Conservation (phyloP, 371 early-diverging fungal genomes). For the Umbelopsis sp. region DNA sequence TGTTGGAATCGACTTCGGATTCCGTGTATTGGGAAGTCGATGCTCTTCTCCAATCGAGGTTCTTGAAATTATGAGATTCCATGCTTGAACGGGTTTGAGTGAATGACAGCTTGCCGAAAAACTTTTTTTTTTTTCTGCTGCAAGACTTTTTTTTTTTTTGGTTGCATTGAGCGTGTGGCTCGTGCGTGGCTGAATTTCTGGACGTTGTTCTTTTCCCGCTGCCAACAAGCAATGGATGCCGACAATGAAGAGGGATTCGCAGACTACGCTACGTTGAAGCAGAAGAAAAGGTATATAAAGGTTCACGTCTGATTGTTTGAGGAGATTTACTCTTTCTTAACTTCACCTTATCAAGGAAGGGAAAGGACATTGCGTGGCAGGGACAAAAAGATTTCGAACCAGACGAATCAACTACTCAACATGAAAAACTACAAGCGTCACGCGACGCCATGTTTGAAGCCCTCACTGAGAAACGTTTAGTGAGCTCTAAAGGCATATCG, state of each 20-base stretch:
- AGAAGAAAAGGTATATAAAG: neutral
- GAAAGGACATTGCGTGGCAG: neutral
- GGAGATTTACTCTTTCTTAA: neutral
- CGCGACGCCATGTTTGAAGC: slow-evolving; percentile 10
- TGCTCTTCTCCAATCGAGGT: slow-evolving; percentile 14
- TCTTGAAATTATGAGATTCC: slow-evolving; percentile 15
- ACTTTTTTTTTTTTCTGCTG: neutral
- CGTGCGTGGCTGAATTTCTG: slow-evolving; percentile 15
- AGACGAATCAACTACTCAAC: neutral
- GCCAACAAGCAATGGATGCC: neutral
- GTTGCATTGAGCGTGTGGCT: slow-evolving; percentile 3
- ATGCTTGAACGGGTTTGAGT: neutral
- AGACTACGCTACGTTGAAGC: neutral
- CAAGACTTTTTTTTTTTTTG: neutral
- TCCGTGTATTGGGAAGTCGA: slow-evolving; percentile 38
- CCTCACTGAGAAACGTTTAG: neutral
- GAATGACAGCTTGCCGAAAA: slow-evolving; percentile 15
- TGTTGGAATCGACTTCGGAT: slow-evolving; percentile 44
- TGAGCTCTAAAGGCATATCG: neutral
- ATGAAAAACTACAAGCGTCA: neutral
- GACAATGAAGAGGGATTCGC: slow-evolving; percentile 15
- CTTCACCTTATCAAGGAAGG: neutral
- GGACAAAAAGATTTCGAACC: slow-evolving; percentile 9
- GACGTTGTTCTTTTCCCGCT: neutral
- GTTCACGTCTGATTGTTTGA: too few relatives aligned